Conservation (phyloP, 2,329 filamentous ascomycete genomes). For the Aspergillus vadensis region DNA sequence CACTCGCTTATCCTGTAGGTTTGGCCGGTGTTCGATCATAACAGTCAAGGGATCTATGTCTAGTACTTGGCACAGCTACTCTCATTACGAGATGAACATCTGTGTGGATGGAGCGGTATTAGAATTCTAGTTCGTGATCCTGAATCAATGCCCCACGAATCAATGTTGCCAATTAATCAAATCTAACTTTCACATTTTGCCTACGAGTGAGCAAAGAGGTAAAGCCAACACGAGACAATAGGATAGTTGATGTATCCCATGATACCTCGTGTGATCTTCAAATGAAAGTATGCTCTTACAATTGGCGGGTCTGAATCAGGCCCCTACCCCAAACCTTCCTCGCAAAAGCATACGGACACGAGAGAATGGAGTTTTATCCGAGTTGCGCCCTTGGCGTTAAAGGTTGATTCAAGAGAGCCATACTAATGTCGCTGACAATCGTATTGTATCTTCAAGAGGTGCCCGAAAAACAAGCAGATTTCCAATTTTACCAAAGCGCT, state of each 20-base stretch:
- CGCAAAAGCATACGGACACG: background rate
- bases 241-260: background rate
- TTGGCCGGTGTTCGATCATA: background rate
- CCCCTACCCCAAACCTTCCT: background rate
- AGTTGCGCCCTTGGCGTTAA: background rate
- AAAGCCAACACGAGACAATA: background rate
- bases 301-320: background rate
- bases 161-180: background rate
- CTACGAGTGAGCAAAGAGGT: background rate
- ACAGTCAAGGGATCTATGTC: background rate
- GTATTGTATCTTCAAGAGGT: background rate
- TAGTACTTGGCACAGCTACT: background rate
- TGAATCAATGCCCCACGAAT: background rate
- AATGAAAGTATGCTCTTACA: background rate
- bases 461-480: background rate
- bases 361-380: background rate
- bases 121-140: background rate
- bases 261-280: background rate
- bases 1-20: background rate
- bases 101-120: background rate
- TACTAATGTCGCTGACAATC: background rate
- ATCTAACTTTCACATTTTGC: background rate
- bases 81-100: background rate
- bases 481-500: background rate
- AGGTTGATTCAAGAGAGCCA: too few species aligned